Conservation (phyloP, 768 basidiomycete species). For the Strobilomyces echinocephalus region DNA sequence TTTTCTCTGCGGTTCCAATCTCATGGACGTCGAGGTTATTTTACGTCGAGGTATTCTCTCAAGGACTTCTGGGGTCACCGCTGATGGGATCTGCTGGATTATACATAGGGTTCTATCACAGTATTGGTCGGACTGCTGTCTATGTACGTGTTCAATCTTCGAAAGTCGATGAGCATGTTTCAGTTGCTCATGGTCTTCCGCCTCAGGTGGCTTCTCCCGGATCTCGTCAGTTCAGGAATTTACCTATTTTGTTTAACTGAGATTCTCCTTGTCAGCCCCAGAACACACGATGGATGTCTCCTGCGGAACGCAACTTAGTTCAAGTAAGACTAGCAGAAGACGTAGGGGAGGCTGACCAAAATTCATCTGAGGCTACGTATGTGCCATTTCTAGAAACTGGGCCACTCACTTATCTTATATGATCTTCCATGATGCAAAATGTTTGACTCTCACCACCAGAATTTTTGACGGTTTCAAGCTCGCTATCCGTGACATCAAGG, state of each 20-base stretch:
- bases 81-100: background rate
- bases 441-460: slow-evolving; percentile 25
- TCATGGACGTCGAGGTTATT: background rate
- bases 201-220: background rate
- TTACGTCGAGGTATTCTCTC: background rate
- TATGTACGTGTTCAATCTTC: background rate
- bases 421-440: background rate
- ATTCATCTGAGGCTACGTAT: slow-evolving; percentile 23
- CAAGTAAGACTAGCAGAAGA: slow-evolving; percentile 66
- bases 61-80: too few relatives aligned
- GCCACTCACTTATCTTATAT: background rate
- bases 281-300: slow-evolving; percentile 58
- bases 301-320: slow-evolving; percentile 48
- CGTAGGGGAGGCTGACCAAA: slow-evolving; percentile 61
- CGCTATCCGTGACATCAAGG: slow-evolving; percentile 53
- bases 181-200: too few relatives aligned
- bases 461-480: slow-evolving; percentile 46
- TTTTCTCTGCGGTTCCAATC: too few relatives aligned
- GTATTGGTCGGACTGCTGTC: background rate
- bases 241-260: background rate
- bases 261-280: slow-evolving; percentile 38
- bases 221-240: background rate
- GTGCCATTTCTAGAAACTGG: background rate
- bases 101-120: background rate
- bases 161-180: background rate